Evolutionary conservation across 2,329 filamentous ascomycete genomes (phyloP).

Genomic region (Chaetothyriales sp.): DNA sequence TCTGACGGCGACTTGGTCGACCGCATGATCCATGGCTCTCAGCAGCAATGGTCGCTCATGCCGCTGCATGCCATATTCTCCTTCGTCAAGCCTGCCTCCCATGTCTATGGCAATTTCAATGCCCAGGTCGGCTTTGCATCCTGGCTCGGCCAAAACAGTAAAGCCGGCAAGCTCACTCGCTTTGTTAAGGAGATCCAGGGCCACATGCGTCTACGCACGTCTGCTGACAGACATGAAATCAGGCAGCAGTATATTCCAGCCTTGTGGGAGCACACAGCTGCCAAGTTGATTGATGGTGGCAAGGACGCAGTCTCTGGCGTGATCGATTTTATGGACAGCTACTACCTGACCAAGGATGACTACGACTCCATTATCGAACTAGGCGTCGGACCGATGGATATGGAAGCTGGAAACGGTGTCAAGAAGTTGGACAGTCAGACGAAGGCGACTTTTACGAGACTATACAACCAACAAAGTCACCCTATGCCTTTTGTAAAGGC

Average conservation of each 20-base stretch:
- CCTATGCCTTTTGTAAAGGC: constrained; percentile 95
- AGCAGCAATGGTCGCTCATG: constrained; percentile 98
- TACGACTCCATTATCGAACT: constrained; percentile 88
- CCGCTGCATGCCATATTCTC: constrained; percentile 91
- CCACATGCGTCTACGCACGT: constrained; percentile 85
- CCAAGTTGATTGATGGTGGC: constrained; percentile 60
- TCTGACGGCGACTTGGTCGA: constrained; percentile 94
- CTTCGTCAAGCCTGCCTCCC: constrained; percentile 82
- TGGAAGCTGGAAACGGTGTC: constrained; percentile 35
- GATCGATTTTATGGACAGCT: constrained; percentile 93
- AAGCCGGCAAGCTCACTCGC: constrained; percentile 60
- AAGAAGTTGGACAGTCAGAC: constrained; percentile 72
- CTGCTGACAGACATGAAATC: constrained; percentile 83
- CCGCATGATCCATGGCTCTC: constrained; percentile 93
- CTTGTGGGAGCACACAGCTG: constrained; percentile 69
- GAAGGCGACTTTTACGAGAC: constrained; percentile 77
- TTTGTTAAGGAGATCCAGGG: constrained; percentile 88
- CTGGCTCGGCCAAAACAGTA: constrained; percentile 95
- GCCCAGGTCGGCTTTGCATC: constrained; percentile 63
- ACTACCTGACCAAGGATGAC: constrained; percentile 87
- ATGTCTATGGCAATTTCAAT: constrained; percentile 63
- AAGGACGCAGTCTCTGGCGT: constrained; percentile 69
- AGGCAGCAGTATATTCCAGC: constrained; percentile 87
- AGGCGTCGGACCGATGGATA: constrained; percentile 70
- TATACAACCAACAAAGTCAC: constrained; percentile 78